Evolutionary conservation across 139 green algal genomes (phyloP).

Genomic region (Chlamydomonas applanata): DNA sequence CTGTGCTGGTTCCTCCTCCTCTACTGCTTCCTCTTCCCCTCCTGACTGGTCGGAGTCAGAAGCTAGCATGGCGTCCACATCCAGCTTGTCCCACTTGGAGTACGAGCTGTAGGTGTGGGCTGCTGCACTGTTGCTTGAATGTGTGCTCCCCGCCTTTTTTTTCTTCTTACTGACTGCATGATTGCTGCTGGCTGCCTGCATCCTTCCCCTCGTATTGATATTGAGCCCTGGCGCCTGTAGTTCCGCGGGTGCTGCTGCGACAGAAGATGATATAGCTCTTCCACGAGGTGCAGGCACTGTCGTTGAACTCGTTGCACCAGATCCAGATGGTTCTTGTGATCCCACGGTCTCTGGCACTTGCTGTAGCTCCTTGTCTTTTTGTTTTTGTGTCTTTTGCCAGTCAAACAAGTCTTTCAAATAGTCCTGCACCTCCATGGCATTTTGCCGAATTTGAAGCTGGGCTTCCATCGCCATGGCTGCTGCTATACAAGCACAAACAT

Average conservation of each 20-base stretch:
- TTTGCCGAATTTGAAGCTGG: conserved; percentile 56
- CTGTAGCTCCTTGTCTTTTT: conserved; percentile 33
- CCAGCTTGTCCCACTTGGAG: conserved; percentile 73
- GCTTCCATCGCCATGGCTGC: conserved; percentile 35
- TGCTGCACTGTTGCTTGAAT: conserved; percentile 33
- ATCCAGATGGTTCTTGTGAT: background rate
- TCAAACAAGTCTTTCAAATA: conserved; percentile 64
- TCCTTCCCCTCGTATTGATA: background rate
- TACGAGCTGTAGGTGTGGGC: conserved; percentile 66
- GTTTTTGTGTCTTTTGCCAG: conserved; percentile 53
- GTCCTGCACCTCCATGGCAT: conserved; percentile 62
- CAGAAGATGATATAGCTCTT: conserved; percentile 4
- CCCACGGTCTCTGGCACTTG: background rate
- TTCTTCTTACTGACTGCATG: background rate
- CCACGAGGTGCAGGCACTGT: conserved; percentile 27
- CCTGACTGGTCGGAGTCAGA: conserved; percentile 24
- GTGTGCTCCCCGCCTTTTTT: background rate
- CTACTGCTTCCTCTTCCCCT: background rate
- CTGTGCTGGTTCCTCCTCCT: background rate
- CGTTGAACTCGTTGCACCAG: background rate
- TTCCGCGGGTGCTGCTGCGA: conserved; percentile 27
- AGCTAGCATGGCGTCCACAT: conserved; percentile 57
- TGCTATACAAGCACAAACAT: too few relatives aligned
- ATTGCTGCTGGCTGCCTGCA: background rate
- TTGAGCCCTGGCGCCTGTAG: conserved; percentile 27